Evolutionary conservation across 1,284 basidiomycete genomes (phyloP).

Genomic region (Marasmius fiardii): DNA sequence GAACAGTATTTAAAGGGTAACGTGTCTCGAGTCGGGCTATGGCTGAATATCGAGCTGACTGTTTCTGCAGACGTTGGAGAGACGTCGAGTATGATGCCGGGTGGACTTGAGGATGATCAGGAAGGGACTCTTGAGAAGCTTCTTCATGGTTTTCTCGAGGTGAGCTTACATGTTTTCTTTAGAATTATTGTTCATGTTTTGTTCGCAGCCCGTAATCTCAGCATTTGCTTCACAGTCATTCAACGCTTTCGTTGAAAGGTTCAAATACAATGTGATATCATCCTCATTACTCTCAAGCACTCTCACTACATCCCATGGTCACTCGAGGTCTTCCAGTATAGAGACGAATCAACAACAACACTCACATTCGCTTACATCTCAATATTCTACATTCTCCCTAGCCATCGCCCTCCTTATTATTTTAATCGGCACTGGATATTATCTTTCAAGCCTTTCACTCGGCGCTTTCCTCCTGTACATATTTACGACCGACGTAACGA

Average conservation of each 20-base stretch:
- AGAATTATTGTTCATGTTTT: background rate
- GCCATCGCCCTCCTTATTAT: constrained; percentile 36
- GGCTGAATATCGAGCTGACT: constrained; percentile 3
- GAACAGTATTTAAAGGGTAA: constrained; percentile 70
- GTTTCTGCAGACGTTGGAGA: constrained; percentile 53
- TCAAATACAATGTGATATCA: constrained; percentile 84
- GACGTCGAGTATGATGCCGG: constrained; percentile 37
- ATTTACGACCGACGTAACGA: constrained; percentile 43
- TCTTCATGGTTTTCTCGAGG: constrained; percentile 33
- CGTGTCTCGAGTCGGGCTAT: constrained; percentile 18
- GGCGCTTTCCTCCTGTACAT: constrained; percentile 38
- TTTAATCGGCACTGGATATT: constrained; percentile 46
- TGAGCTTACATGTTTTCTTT: constrained; percentile 19
- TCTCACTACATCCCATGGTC: constrained; percentile 30
- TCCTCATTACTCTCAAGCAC: constrained; percentile 65
- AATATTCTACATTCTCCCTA: constrained; percentile 36
- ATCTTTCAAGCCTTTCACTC: constrained; percentile 39
- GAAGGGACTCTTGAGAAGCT: constrained; percentile 31
- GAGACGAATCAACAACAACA: constrained; percentile 18
- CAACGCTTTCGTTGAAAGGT: constrained; percentile 65
- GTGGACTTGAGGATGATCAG: constrained; percentile 24
- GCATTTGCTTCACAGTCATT: constrained; percentile 30
- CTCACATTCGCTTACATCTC: constrained; percentile 22
- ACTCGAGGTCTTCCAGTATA: constrained; percentile 38
- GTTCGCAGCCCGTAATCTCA: constrained; percentile 11